Evolutionary conservation across 176 grass and related monocot genomes (phyloP).

Genomic region (Otatea glauca): DNA sequence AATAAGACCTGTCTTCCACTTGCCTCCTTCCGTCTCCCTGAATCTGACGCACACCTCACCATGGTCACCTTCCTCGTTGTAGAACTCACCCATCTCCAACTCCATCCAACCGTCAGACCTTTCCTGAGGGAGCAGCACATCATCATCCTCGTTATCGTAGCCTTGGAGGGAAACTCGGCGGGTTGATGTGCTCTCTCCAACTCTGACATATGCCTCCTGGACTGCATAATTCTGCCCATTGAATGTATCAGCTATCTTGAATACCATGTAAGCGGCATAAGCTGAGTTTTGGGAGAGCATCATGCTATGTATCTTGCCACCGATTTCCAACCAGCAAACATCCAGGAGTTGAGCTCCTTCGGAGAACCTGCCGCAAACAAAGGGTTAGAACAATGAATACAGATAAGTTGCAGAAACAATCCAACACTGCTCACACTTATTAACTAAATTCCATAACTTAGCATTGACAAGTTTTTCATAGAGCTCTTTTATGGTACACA

Average conservation of each 20-base stretch:
- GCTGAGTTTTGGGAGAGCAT: constrained; percentile 49
- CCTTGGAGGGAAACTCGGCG: constrained; percentile 37
- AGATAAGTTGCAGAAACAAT: too few relatives aligned
- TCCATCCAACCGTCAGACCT: constrained; percentile 66
- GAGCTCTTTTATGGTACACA: too few relatives aligned
- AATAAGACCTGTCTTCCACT: constrained; percentile 56
- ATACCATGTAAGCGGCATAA: constrained; percentile 61
- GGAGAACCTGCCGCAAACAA: constrained; percentile 31
- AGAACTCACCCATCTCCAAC: constrained; percentile 65
- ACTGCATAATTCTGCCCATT: background rate
- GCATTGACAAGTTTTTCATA: too few relatives aligned
- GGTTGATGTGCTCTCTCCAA: background rate
- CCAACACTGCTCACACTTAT: too few relatives aligned
- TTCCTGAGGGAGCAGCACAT: too few relatives aligned
- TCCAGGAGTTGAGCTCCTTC: constrained; percentile 43
- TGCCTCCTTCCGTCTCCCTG: constrained; percentile 4
- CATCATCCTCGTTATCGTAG: background rate
- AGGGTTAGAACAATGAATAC: too few relatives aligned
- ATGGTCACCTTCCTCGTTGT: constrained; percentile 28
- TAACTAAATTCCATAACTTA: too few relatives aligned
- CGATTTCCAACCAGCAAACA: constrained; percentile 78
- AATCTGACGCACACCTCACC: constrained; percentile 46
- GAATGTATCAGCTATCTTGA: background rate
- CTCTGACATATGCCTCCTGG: constrained; percentile 34
- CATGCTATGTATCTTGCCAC: constrained; percentile 53